phyloP scores from a whole-genome alignment of 306 rosid genomes.

The Fragaria ananassa region DNA sequence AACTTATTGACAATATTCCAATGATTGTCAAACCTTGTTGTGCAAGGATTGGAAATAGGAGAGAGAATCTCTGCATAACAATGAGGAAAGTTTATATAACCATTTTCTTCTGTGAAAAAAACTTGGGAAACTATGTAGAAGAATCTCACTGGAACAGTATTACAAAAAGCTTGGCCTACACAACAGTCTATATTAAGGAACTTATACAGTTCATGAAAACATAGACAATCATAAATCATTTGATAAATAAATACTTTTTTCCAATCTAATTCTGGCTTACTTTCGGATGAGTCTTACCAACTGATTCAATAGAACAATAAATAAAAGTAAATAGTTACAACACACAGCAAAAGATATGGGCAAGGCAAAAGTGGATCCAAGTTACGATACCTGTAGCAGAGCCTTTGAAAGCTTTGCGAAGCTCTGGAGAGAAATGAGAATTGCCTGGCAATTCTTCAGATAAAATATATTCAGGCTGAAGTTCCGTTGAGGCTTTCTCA shows the following conservation, averaged over 20 bases:
- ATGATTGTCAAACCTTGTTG: slow-evolving; percentile 32
- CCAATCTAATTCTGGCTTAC: background rate
- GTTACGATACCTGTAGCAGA: slow-evolving; percentile 43
- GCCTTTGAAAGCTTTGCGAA: slow-evolving; percentile 22
- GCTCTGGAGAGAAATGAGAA: slow-evolving; percentile 30
- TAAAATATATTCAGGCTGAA: slow-evolving; percentile 36
- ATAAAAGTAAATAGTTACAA: background rate
- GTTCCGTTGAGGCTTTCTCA: slow-evolving; percentile 53
- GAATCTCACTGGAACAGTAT: background rate
- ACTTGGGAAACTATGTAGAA: background rate
- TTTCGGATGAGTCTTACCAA: slow-evolving; percentile 11
- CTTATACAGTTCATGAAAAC: background rate
- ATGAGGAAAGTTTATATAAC: slow-evolving; percentile 14
- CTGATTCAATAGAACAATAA: background rate
- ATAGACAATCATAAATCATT: background rate
- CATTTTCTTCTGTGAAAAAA: slow-evolving; percentile 5
- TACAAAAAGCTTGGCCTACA: background rate
- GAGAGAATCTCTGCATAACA: slow-evolving; percentile 49
- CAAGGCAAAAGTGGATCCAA: background rate
- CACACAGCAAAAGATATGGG: background rate
- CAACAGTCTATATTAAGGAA: slow-evolving; percentile 1
- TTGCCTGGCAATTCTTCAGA: slow-evolving; percentile 34
- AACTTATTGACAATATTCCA: slow-evolving; percentile 57
- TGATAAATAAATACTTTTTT: background rate
- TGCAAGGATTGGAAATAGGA: slow-evolving; percentile 44